A percentile compares a stretch with the other conserved stretches of the same genome.
phyloP scores from a whole-genome alignment of 2,329 filamentous ascomycete genomes.

The Pseudocercospora fuligena region DNA sequence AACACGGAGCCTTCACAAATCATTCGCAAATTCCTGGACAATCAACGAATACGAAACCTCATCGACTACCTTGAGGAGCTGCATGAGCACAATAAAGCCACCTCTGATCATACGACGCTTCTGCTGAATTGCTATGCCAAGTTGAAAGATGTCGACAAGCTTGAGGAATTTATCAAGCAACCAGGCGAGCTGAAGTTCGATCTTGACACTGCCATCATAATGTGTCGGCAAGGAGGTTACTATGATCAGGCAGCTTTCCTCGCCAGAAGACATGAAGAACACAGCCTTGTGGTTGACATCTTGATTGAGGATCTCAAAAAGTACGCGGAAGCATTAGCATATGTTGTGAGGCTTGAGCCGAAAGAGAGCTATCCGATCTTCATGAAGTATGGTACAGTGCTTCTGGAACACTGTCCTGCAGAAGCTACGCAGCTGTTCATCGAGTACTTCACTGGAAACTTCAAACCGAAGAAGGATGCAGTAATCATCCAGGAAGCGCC shows the following conservation, averaged over 20 bases:
- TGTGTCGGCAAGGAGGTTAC: slow-evolving; percentile 97
- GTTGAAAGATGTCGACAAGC: slow-evolving; percentile 92
- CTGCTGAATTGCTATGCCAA: slow-evolving; percentile 98
- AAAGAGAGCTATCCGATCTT: slow-evolving; percentile 83
- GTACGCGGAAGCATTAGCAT: slow-evolving; percentile 85
- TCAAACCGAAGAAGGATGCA: slow-evolving; percentile 71
- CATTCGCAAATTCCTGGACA: slow-evolving; percentile 95
- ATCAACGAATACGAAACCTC: slow-evolving; percentile 94
- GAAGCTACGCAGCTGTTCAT: slow-evolving; percentile 88
- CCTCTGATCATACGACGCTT: slow-evolving; percentile 91
- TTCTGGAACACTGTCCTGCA: slow-evolving; percentile 83
- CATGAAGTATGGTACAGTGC: slow-evolving; percentile 91
- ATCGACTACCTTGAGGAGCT: slow-evolving; percentile 97
- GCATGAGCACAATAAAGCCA: slow-evolving; percentile 91
- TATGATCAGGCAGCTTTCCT: slow-evolving; percentile 96
- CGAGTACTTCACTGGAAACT: slow-evolving; percentile 90
- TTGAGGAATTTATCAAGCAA: slow-evolving; percentile 95
- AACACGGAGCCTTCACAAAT: slow-evolving; percentile 96
- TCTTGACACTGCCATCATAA: slow-evolving; percentile 92
- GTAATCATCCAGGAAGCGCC: slow-evolving; percentile 55
- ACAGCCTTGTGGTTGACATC: slow-evolving; percentile 92
- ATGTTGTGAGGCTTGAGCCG: slow-evolving; percentile 86
- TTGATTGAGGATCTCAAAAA: slow-evolving; percentile 93
- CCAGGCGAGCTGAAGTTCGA: slow-evolving; percentile 95
- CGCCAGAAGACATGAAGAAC: slow-evolving; percentile 91